Base-by-base conservation (phyloP, 2,329 filamentous ascomycete genomes). In the Trichophyton rubrum region DNA sequence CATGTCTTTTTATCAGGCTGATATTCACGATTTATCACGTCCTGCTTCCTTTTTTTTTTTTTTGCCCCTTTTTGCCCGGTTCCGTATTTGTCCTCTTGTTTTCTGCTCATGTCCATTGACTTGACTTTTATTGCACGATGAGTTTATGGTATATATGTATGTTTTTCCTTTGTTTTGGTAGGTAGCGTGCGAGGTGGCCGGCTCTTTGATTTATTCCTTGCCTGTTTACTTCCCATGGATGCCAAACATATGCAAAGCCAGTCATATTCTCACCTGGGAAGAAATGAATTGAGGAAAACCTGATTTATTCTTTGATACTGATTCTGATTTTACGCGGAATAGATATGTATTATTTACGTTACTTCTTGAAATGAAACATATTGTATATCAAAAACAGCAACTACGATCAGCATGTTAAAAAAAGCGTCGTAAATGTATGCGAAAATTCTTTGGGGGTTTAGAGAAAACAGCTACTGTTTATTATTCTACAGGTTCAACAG, bases 401-500 rank as follows among this genome's bases (percentile, higher is more conserved):
- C 17, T 45, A 17, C 27, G 1, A 30, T 38, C 9, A 38, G 33
- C 33, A 38, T 13, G 11, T 24, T 22, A 20, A 8, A 47, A 47
- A 47, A 11, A 22, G 20, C 7, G 9, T 47, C 43, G 3, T 22
- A 47, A 17, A 53, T n/a, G 9, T 53, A 17, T 45, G 41, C 45
- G 49, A 41, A 62, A 64, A 56, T 62, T 62, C 58, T 63, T 64
- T 62, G 63, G 6, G 6, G 22, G 8, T 22, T 55, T 62, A 53
- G 22, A 53, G 49, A 53, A 53, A 53, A 47, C 43, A 47, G 33
- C 43, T 33, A 53, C 49, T 53, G 55, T 55, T 69, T 70, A 69
- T 74, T 73, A 71, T 74, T 74, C 72, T 74, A 74, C 73, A 74
- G 61, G 65, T 69, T 72, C 66, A 68, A 61, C 56, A 59, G 41